phyloP scores from a whole-genome alignment of 495 filamentous ascomycete species.

The Tuber umbilicatum region DNA sequence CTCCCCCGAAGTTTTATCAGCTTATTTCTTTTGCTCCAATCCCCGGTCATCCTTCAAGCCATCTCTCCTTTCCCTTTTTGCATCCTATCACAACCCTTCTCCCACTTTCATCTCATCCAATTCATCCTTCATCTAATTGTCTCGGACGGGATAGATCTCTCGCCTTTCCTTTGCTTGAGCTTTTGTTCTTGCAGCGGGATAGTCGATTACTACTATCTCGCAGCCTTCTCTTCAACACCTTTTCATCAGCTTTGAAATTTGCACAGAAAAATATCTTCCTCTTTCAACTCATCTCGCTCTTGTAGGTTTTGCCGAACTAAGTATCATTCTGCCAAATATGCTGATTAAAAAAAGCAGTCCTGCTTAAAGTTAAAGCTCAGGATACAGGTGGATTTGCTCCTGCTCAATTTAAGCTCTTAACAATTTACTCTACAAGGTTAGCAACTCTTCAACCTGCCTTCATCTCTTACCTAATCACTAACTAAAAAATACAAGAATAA shows the following conservation, averaged over 20 bases:
- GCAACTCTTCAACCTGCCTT: neutral
- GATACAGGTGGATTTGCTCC: neutral
- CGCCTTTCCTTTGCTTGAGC: constrained; percentile 32
- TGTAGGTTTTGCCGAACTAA: neutral
- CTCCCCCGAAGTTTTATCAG: neutral
- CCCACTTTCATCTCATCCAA: constrained; percentile 22
- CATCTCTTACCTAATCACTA: constrained; percentile 12
- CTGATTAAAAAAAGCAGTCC: neutral
- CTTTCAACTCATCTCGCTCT: neutral
- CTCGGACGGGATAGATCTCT: constrained; percentile 15
- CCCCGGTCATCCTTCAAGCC: constrained; percentile 12
- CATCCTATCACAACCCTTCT: constrained; percentile 13
- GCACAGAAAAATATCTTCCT: neutral
- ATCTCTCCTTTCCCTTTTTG: constrained; percentile 14
- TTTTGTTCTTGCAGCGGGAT: constrained; percentile 33
- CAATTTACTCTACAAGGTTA: constrained; percentile 4
- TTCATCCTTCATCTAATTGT: constrained; percentile 26
- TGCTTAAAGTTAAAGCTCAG: neutral
- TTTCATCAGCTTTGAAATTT: neutral
- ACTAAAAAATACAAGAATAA: constrained; percentile 16
- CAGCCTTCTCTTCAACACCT: neutral
- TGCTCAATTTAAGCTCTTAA: constrained; percentile 6
- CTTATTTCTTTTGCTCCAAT: constrained; percentile 7
- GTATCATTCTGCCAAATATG: neutral
- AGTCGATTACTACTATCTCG: constrained; percentile 3